Conservation (phyloP, 2,329 filamentous ascomycete genomes). For the Domatiomyces globalis region DNA sequence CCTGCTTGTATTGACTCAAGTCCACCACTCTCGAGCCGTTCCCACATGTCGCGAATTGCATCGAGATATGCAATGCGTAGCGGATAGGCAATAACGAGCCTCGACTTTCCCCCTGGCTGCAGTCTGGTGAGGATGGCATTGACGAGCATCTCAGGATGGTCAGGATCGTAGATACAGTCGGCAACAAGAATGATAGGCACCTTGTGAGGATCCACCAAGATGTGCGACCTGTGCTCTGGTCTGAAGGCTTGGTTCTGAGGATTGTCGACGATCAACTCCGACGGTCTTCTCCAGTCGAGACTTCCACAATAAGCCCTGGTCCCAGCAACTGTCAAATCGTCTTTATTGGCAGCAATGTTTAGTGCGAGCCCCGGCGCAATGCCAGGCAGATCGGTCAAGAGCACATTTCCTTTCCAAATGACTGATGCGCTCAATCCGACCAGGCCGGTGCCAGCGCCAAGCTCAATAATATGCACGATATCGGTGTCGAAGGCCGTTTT, state of each 20-base stretch:
- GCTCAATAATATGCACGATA: slow-evolving; percentile 45
- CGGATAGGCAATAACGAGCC: slow-evolving; percentile 28
- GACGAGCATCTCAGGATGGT: slow-evolving; percentile 28
- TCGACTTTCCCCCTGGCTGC: slow-evolving; percentile 16
- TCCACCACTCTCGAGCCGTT: slow-evolving; percentile 24
- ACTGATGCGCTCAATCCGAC: slow-evolving; percentile 72
- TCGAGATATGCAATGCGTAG: slow-evolving; percentile 31
- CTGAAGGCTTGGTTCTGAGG: background rate
- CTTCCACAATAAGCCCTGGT: slow-evolving; percentile 19
- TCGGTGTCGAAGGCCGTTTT: background rate
- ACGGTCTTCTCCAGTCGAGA: slow-evolving; percentile 27
- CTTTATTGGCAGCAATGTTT: slow-evolving; percentile 59
- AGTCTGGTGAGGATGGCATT: slow-evolving; percentile 27
- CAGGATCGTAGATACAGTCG: slow-evolving; percentile 30
- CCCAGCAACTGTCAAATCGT: slow-evolving; percentile 57
- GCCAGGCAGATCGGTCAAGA: slow-evolving; percentile 68
- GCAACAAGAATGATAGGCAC: slow-evolving; percentile 26
- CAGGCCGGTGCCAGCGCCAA: slow-evolving; percentile 81
- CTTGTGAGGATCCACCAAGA: slow-evolving; percentile 3
- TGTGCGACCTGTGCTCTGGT: too few species aligned
- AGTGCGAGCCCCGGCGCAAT: slow-evolving; percentile 65
- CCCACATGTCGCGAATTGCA: slow-evolving; percentile 30
- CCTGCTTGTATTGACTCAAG: slow-evolving; percentile 30
- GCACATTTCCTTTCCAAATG: slow-evolving; percentile 50
- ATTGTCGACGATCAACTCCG: slow-evolving; percentile 7